Base-by-base conservation (phyloP, 176 grass and related monocot species). In the Tillandsia leiboldiana region DNA sequence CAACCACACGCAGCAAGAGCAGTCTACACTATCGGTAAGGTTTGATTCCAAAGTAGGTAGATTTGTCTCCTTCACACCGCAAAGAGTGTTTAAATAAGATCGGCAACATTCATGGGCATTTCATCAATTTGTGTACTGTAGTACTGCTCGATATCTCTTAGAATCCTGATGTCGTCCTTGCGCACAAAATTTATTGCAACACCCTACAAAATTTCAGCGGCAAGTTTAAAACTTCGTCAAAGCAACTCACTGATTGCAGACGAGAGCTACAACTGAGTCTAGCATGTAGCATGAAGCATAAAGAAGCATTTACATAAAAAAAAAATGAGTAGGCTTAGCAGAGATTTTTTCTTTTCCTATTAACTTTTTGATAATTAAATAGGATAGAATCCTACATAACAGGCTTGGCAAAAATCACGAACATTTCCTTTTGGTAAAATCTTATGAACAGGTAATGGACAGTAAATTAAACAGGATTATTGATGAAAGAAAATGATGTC, bases 61-160 rank as follows among this genome's bases (percentile, higher is more conserved):
- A 42, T 42, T 42, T 42, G 33, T 42, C 33, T 7, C 33, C 33
- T 42, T 42, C 33, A 42, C 33, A 42, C 33, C 7, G 33, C 33
- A 0, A 42, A 42, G 33, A 42, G 33, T 42, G 33, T 63, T 90
- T 76, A 97, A 51, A 97, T 97, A 15, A 97, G 86, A 57, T 99
- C 94, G 0, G 94, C 94, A 8, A 99, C 94, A 65, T 99, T 99
- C 94, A 99, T 99, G 13, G 94, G 94, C 94, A 99, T 99, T 74
- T 99, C 94, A 63, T 99, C 94, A n/a, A 99, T 99, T 64, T 99
- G 94, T 0, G 90, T 99, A 80, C 94, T 93, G 84, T 99, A 99
- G 74, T 99, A 93, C 69, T 99, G 94, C 67, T 99, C 90, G 2
- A 99, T 99, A 63, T 99, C 90, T 68, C 94, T 81, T 69, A 99